A percentile compares a stretch with the other conserved stretches of the same genome.
Conservation (phyloP, 2,329 filamentous ascomycete species). For the Chaetomium sp. region DNA sequence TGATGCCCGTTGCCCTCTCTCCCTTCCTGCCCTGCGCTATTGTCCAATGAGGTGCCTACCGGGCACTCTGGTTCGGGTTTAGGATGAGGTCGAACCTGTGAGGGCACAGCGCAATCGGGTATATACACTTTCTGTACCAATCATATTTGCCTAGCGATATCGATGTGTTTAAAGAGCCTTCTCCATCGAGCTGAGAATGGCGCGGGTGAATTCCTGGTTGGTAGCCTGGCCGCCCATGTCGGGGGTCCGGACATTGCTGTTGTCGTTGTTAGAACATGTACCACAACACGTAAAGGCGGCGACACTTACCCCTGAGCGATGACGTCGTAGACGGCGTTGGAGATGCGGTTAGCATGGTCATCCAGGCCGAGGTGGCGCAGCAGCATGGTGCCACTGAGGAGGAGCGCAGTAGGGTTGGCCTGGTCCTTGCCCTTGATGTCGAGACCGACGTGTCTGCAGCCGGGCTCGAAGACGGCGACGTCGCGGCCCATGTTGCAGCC, state of each 20-base stretch:
- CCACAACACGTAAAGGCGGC: not conserved
- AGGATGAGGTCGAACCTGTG: not conserved
- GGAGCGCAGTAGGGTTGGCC: conserved; percentile 94
- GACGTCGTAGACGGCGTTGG: conserved; percentile 74
- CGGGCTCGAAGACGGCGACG: conserved; percentile 97
- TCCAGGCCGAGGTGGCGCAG: conserved; percentile 95
- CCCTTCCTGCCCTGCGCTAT: conserved; percentile 12
- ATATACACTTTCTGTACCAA: conserved; percentile 20
- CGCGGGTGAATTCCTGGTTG: conserved; percentile 93
- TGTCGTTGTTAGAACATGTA: conserved; percentile 44
- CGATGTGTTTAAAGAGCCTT: conserved; percentile 36
- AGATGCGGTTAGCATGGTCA: conserved; percentile 97
- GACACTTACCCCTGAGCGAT: conserved; percentile 82
- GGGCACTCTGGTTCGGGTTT: conserved; percentile 13
- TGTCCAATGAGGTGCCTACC: not conserved
- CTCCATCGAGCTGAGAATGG: conserved; percentile 96
- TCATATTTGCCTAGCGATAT: conserved; percentile 3
- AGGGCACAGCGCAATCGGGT: conserved; percentile 15
- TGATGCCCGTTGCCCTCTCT: conserved; percentile 18
- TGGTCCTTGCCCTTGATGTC: conserved; percentile 99
- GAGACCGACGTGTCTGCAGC: conserved; percentile 97
- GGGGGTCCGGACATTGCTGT: conserved; percentile 80
- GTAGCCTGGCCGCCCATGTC: conserved; percentile 93
- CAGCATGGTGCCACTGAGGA: conserved; percentile 95
- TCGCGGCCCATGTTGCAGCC: conserved; percentile 99